Conservation (phyloP, 257 asterid genomes). For the Osmanthus fragrans region DNA sequence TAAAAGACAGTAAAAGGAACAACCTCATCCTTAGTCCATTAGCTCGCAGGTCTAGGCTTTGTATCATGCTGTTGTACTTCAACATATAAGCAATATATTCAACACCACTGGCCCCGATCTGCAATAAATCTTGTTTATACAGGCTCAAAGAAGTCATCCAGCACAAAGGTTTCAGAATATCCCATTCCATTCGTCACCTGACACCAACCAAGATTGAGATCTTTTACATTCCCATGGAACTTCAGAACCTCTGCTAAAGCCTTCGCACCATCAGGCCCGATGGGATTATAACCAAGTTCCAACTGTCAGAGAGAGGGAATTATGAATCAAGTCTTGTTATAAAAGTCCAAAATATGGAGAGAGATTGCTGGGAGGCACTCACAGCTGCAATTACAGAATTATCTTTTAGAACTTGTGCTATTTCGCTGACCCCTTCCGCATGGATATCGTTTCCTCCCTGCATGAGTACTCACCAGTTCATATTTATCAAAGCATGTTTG, state of each 20-base stretch:
- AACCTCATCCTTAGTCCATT: conserved; percentile 97
- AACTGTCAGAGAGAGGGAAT: conserved; percentile 44
- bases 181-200: conserved; percentile 52
- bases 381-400: conserved; percentile 77
- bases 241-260: conserved; percentile 87
- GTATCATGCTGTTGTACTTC: conserved; percentile 75
- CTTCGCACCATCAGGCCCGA: conserved; percentile 94
- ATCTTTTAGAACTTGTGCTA: conserved; percentile 81
- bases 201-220: conserved; percentile 97
- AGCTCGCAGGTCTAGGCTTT: conserved; percentile 83
- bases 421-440: conserved; percentile 66
- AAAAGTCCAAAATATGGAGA: conserved; percentile 3
- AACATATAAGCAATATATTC: conserved; percentile 88
- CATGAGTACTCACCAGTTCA: conserved; percentile 22
- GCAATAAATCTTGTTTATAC: conserved; percentile 20
- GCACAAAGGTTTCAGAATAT: neutral
- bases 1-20: neutral
- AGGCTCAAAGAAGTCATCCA: conserved; percentile 22
- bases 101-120: conserved; percentile 88
- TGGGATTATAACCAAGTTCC: conserved; percentile 95
- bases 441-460: conserved; percentile 97
- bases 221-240: conserved; percentile 76
- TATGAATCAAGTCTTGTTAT: neutral
- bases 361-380: conserved; percentile 33
- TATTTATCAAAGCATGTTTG: neutral